Percentiles rank a stretch among this genome's conserved stretches.
Conservation (phyloP, 768 basidiomycete genomes). For the Stropharia rugosoannulata region DNA sequence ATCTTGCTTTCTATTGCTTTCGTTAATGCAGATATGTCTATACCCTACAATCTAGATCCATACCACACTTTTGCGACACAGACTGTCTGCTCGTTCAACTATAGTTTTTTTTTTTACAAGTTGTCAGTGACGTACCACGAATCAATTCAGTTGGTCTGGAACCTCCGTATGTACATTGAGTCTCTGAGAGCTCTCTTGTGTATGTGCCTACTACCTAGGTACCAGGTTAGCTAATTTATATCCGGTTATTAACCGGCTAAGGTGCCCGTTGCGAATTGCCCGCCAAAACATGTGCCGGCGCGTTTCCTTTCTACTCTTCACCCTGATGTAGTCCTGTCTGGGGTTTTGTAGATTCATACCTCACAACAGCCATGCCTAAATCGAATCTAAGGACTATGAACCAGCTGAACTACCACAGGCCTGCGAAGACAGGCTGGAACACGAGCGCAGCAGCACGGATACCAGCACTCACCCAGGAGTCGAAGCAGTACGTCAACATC, state of each 20-base stretch:
- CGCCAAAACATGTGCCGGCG: background rate
- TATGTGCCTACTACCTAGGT: no score
- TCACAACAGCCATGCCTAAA: constrained; percentile 9
- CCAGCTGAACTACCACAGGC: constrained; percentile 49
- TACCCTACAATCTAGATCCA: background rate
- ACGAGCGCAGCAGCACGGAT: constrained; percentile 32
- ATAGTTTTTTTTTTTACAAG: no score
- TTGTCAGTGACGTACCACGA: no score
- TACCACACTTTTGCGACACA: no score
- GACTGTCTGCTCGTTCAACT: no score
- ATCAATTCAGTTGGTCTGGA: no score
- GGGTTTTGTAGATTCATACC: background rate
- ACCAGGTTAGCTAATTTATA: no score
- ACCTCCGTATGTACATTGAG: no score
- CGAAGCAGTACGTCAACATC: constrained; percentile 39
- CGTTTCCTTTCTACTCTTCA: background rate
- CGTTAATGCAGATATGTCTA: background rate
- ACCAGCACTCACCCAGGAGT: constrained; percentile 47
- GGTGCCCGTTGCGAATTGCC: background rate
- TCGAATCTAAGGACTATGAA: constrained; percentile 26
- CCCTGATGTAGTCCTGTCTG: background rate
- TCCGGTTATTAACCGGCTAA: background rate
- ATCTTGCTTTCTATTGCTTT: background rate
- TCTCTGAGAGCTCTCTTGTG: no score
- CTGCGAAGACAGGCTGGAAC: constrained; percentile 32